Percentiles rank a stretch among this genome's conserved stretches.
These are phyloP conservation scores for Rubia yunnanensis DNA, from an alignment of 257 asterid genomes.

Conservation along the genomic window DNA sequence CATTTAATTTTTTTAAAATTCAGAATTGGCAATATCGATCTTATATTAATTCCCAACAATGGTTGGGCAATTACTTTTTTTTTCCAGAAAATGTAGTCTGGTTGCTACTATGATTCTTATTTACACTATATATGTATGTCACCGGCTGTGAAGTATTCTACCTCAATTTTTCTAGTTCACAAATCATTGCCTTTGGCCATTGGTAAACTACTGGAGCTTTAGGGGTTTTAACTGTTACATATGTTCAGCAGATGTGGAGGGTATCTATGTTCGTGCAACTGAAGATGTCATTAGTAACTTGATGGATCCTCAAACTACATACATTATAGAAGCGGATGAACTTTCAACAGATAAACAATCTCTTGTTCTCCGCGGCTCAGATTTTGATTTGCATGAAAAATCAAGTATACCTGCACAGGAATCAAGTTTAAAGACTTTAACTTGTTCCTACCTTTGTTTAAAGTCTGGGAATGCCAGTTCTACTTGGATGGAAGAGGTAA, in stretches of 20 bases:
- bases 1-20: not conserved
- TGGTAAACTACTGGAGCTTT: not conserved
- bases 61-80: too few relatives aligned
- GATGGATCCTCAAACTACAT: constrained; percentile 67
- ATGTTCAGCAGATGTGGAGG: constrained; percentile 45
- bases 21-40: not conserved
- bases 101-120: not conserved
- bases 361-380: constrained; percentile 52
- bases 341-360: constrained; percentile 42
- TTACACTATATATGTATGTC: not conserved
- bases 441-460: constrained; percentile 52
- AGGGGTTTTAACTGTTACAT: constrained; percentile 14
- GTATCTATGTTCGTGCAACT: constrained; percentile 46
- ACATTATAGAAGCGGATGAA: constrained; percentile 50
- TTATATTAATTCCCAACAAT: too few relatives aligned
- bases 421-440: constrained; percentile 29
- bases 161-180: not conserved
- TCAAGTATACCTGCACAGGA: constrained; percentile 36
- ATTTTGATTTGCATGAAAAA: constrained; percentile 38
- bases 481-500: constrained; percentile 74
- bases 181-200: not conserved
- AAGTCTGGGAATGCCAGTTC: constrained; percentile 29
- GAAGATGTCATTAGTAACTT: constrained; percentile 51
- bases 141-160: not conserved
- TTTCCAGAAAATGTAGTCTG: not conserved